Evolutionary conservation across 192 early-diverging fungal genomes (phyloP).

Genomic region (Coemansia sp.): DNA sequence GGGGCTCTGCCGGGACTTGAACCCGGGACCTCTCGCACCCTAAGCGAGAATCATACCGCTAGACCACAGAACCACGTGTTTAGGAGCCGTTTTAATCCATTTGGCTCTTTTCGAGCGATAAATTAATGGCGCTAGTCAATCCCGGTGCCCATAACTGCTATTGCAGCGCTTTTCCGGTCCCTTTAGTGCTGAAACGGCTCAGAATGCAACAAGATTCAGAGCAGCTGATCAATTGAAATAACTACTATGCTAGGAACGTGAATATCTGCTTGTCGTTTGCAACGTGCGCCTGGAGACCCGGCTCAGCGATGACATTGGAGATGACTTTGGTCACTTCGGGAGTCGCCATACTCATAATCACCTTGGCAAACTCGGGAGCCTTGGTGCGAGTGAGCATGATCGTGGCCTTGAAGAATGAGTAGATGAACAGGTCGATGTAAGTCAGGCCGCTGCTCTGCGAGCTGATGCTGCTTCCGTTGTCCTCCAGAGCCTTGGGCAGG

Average conservation of each 20-base stretch:
- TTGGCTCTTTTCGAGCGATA: no score
- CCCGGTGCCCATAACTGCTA: no score
- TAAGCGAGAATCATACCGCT: no score
- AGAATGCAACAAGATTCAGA: no score
- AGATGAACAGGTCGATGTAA: constrained; percentile 41
- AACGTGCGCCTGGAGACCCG: background rate
- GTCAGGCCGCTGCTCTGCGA: constrained; percentile 49
- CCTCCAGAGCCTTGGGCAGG: constrained; percentile 38
- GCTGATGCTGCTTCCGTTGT: constrained; percentile 59
- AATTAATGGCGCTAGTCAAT: no score
- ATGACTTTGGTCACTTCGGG: constrained; percentile 6
- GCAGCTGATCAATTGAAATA: background rate
- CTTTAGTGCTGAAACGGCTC: no score
- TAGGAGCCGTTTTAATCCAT: no score
- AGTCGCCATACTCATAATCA: background rate
- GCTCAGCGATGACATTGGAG: background rate
- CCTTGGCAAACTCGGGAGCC: background rate
- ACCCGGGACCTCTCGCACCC: constrained; percentile 60
- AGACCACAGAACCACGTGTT: constrained; percentile 51
- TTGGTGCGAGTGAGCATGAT: background rate
- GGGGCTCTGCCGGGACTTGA: constrained; percentile 57
- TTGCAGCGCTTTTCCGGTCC: no score
- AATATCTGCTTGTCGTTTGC: background rate
- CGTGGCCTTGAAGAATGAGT: constrained; percentile 21
- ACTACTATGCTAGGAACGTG: background rate